Base-by-base conservation (phyloP, 495 filamentous ascomycete species). In the Neurospora sp. region DNA sequence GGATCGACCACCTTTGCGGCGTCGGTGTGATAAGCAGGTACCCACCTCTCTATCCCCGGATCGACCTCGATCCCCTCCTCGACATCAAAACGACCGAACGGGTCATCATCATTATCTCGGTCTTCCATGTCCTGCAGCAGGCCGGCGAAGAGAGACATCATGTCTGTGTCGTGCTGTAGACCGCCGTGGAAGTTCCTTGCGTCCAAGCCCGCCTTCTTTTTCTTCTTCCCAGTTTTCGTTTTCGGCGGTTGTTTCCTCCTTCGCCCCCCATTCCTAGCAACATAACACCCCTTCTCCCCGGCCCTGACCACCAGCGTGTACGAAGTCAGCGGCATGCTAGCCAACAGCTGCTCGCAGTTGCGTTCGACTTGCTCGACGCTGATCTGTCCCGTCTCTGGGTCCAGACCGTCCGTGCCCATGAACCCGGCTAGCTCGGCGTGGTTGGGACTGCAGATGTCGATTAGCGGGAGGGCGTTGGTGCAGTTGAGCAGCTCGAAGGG, bases 361-460 rank as follows among this genome's bases (percentile, higher is more conserved):
- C 82, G 80, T 78, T 92, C 88, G 23, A 92, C 79, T 39, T 83
- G 78, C 37, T 76, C 71, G 5, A 78, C 81, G 77, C 86, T 87
- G 79, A 92, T 81, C 78, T 87, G 77, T 75, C 86, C 85, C 74
- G 86, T 81, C 72, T 74, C 74, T 1, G 84, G 80, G 66, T 89
- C 85, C 9, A 84, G 78, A 8, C 84, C 82, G 54, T 80, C 81
- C 48, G 83, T 80, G 37, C 87, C 91, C 84, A 96, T 93, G 84
- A 97, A 92, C 71, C 89, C 88, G 2, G 89, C 91, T 20, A 98
- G 85, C 81, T 99, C 96, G 69, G 88, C 80, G 79, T 96, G 92
- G 80, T 99, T 99, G 18, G 96, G 95, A 71, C 91, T 93, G 78
- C 96, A 90, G 71, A 97, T 85, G 79, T 98, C 92, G 39, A 98